phyloP scores from a whole-genome alignment of 208 protist genomes.

The Acanthamoeba rhysodes region DNA sequence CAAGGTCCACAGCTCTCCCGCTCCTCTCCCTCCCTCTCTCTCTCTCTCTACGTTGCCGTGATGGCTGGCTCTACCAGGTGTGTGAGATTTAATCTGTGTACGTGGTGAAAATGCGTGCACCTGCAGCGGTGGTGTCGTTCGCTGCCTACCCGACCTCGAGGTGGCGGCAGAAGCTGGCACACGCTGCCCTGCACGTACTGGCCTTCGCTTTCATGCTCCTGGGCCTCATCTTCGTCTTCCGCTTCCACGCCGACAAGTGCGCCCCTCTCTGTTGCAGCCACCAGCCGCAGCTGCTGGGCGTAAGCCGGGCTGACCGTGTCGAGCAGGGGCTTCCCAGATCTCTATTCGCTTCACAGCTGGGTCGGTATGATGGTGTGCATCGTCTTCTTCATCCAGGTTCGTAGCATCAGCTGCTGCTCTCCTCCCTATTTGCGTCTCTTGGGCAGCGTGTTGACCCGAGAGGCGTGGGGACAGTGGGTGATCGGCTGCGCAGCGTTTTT shows the following conservation, averaged over 20 bases:
- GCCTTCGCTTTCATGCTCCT: conserved; percentile 19
- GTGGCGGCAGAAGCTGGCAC: conserved; percentile 7
- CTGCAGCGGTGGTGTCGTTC: conserved; percentile 8
- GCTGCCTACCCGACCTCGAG: not conserved
- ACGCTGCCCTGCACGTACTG: not conserved
- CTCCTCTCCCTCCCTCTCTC: not conserved
- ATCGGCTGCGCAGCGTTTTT: conserved; percentile 13
- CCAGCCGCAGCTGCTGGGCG: no score
- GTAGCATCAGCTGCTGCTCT: not conserved
- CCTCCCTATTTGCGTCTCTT: not conserved
- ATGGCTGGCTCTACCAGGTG: no score
- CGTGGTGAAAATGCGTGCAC: no score
- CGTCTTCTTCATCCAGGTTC: not conserved
- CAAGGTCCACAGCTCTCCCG: not conserved
- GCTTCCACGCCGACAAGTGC: conserved; percentile 43
- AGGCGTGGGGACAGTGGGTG: no score
- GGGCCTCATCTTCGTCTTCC: conserved; percentile 22
- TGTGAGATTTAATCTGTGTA: no score
- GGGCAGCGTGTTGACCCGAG: no score
- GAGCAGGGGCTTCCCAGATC: conserved; percentile 20
- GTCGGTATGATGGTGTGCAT: not conserved
- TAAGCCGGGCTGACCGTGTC: no score
- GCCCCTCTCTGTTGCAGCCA: no score
- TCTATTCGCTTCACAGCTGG: conserved; percentile 52
- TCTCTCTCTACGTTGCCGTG: no score